Evolutionary conservation across 345 rosid species (phyloP), one percentile per base, ranked within the genome.

Genomic region (Heritiera littoralis): DNA sequence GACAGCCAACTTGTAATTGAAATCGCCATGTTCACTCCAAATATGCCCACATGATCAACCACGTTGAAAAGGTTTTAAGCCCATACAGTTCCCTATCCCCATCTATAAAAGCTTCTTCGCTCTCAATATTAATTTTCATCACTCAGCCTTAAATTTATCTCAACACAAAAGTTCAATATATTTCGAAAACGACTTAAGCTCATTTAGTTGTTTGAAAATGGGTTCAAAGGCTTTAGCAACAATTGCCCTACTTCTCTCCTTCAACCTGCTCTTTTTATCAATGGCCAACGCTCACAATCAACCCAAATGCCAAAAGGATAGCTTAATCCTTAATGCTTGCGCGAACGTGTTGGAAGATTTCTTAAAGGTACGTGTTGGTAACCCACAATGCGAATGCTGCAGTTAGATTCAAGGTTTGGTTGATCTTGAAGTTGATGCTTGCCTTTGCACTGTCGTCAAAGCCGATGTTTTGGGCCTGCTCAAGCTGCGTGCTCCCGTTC

Each of bases 371-470:
- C 78, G 12, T 92, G 49, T 85, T 51, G 92, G 92, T 18, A 79
- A 79, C 9, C 92, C 92, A 7, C 88, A 80, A 72, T 82, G 77
- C 32, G 89, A 91, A 23, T 92, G 92, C 80, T 91, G 97, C 82
- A 78, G 80, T 70, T 86, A 90, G 67, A 48, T 94, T 43, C 40
- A 80, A 0, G 88, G 79, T 59, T 85, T 89, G 46, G 86, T 81
- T 17, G 90, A 90, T 83, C 81, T 90, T 4, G 92, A 94, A 66
- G 95, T 90, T 4, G 97, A 93, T 12, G 88, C 83, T 68, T 92
- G 95, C 88, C 92, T 92, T 32, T 91, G 94, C 86, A 91, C 95
- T 35, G 89, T 91, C 82, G 83, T 92, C 66, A 91, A 90, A 46
- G 94, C 92, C 58, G 89, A 79, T 79, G n/a, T 89, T 66, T 35